Evolutionary conservation across 495 filamentous ascomycete genomes (phyloP), one percentile per base, ranked within the genome.

Genomic region (Terfezia boudieri): DNA sequence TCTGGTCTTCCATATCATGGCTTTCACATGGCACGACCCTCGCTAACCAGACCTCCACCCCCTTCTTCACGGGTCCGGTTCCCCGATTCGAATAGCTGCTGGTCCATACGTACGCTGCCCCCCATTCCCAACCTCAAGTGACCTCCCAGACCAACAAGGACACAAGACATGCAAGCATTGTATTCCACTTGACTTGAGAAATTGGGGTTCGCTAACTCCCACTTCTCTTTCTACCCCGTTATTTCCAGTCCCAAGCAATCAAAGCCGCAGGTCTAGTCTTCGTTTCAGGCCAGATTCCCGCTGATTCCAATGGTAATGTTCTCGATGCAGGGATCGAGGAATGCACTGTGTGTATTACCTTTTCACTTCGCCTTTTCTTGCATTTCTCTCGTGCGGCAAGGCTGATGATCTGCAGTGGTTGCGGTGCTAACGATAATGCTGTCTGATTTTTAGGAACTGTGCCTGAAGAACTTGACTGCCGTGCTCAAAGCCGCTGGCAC

Each of bases 241-340:
- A 4, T 22, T 16, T 23, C 10, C 64, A 94, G 84, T 85, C 86
- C 62, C 89, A 94, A 73, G 86, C 86, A 61, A 82, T 94, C 71
- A 79, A 78, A 60, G 86, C 86, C 54, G 79, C 84, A 55, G 76
- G 76, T 51, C 74, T 80, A 60, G 81, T 95, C 72, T 96, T 84
- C 74, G 81, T 87, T 71, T 95, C 89, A 7, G 89, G 89, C 64
- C 86, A 90, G 68, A 87, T 95, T 60, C 89, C 86, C 58, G 81
- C 82, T 58, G 82, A 86, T 65, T 69, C 76, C 59, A 60, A 76
- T 53, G 86, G 84, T 58, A 81, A 80, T 60, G 74, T 93, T 14
- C 70, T 90, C 55, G 67, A 79, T 59, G 86, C 84, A 43, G 79
- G 71, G 61, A 88, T 94, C 62, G 78, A 76, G 53, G 75, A 83